phyloP scores from a whole-genome alignment of 129 eudicot species.

The Saussurea involucrata region DNA sequence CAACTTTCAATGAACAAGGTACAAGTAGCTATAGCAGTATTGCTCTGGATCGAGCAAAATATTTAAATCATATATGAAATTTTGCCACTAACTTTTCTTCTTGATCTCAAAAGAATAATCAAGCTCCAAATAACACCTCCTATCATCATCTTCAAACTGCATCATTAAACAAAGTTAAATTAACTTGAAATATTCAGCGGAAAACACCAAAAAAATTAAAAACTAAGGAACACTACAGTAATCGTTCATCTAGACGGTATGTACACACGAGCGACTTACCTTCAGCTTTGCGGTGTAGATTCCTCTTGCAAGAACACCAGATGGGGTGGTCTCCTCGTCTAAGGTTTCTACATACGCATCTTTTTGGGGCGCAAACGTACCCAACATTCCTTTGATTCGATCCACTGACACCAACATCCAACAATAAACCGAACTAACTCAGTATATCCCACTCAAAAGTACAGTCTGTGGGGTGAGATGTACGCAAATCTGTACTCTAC shows the following conservation, averaged over 20 bases:
- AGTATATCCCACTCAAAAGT: background rate
- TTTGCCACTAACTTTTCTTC: constrained; percentile 39
- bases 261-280: constrained; percentile 29
- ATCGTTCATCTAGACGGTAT: too few species aligned
- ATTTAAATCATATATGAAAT: background rate
- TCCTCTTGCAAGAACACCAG: constrained; percentile 87
- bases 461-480: background rate
- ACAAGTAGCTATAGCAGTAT: constrained; percentile 7
- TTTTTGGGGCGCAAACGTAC: constrained; percentile 81
- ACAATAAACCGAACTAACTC: background rate
- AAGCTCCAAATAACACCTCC: constrained; percentile 77
- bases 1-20: constrained; percentile 18
- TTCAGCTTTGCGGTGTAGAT: constrained; percentile 70
- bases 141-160: constrained; percentile 92
- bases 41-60: constrained; percentile 1
- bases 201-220: too few species aligned
- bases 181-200: too few species aligned
- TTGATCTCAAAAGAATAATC: constrained; percentile 71
- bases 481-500: background rate
- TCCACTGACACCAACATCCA: constrained; percentile 48
- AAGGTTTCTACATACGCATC: constrained; percentile 66
- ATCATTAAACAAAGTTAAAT: background rate
- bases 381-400: constrained; percentile 75
- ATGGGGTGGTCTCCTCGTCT: constrained; percentile 84
- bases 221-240: too few species aligned